Evolutionary conservation across 805 yeast genomes (phyloP).

Genomic region (Yarrowia sp.): DNA sequence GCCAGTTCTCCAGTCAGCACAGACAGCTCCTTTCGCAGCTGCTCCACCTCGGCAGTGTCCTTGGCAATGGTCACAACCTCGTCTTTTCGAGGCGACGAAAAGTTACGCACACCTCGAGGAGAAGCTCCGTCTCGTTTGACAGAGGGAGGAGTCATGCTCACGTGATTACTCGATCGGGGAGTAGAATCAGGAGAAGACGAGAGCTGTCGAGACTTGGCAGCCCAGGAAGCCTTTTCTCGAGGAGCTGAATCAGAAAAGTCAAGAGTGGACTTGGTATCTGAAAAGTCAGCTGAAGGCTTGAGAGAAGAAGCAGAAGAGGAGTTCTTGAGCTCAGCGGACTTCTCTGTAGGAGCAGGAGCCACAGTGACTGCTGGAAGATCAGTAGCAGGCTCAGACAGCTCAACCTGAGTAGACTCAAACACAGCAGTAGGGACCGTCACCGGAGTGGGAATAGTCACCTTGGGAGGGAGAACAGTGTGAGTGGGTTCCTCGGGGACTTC

Average conservation of each 20-base stretch:
- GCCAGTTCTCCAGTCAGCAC: slow-evolving; percentile 41
- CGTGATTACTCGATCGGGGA: slow-evolving; percentile 29
- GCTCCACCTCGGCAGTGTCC: slow-evolving; percentile 13
- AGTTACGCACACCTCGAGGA: slow-evolving; percentile 26
- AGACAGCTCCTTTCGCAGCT: slow-evolving; percentile 38
- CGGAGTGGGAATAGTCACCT: neutral
- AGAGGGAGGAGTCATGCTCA: slow-evolving; percentile 3
- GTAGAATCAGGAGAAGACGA: slow-evolving; percentile 28
- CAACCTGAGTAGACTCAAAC: neutral
- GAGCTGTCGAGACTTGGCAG: slow-evolving; percentile 35
- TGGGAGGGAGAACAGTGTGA: neutral
- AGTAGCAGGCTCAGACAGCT: neutral
- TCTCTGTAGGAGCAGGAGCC: neutral
- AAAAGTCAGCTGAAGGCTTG: neutral
- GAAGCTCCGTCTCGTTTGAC: slow-evolving; percentile 28
- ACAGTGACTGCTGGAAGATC: neutral
- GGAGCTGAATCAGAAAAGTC: slow-evolving; percentile 18
- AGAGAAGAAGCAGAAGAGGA: neutral
- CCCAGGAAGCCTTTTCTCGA: slow-evolving; percentile 27
- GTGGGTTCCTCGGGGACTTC: too few species aligned
- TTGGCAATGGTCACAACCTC: slow-evolving; percentile 30
- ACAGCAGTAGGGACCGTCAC: neutral
- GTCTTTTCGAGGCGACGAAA: slow-evolving; percentile 29
- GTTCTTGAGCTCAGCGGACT: neutral
- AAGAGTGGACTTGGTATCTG: neutral